phyloP scores from a whole-genome alignment of 768 basidiomycete genomes.

The Mycena amicta region DNA sequence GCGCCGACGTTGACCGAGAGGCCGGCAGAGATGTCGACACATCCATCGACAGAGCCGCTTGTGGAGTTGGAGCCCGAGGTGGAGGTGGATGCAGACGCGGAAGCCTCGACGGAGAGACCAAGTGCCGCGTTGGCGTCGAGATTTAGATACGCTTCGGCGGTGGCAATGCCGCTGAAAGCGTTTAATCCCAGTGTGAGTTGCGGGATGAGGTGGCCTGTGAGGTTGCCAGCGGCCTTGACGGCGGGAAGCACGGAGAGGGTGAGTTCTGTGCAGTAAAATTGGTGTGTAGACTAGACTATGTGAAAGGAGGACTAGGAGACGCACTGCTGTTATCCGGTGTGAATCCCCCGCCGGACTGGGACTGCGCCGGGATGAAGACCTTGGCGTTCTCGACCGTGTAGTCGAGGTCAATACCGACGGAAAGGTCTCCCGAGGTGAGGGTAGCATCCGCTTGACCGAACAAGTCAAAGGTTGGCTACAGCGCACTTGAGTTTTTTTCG shows the following conservation, averaged over 20 bases:
- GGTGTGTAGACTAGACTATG: not conserved
- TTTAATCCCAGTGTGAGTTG: conserved; percentile 9
- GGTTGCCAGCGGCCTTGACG: not conserved
- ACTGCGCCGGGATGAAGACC: conserved; percentile 28
- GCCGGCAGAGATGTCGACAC: conserved; percentile 8
- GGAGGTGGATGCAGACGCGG: not conserved
- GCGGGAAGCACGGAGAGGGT: conserved; percentile 10
- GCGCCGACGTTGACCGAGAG: conserved; percentile 9
- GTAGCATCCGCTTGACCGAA: conserved; percentile 22
- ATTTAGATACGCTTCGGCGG: conserved; percentile 7
- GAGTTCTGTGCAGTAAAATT: conserved; percentile 2
- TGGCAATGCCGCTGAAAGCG: conserved; percentile 6
- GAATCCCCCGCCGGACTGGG: not conserved
- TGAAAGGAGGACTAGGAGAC: no score
- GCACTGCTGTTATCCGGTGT: conserved; percentile 8
- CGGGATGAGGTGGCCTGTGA: conserved; percentile 4
- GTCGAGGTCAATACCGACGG: conserved; percentile 25
- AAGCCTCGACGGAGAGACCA: not conserved
- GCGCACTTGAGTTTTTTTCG: no score
- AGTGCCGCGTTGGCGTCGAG: not conserved
- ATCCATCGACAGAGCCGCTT: conserved; percentile 20
- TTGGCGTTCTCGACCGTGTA: conserved; percentile 26
- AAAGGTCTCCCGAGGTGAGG: conserved; percentile 27
- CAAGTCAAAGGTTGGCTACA: conserved; percentile 17
- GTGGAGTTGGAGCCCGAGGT: not conserved